phyloP scores from a whole-genome alignment of 768 basidiomycete species.

The Tulasnella calospora region DNA sequence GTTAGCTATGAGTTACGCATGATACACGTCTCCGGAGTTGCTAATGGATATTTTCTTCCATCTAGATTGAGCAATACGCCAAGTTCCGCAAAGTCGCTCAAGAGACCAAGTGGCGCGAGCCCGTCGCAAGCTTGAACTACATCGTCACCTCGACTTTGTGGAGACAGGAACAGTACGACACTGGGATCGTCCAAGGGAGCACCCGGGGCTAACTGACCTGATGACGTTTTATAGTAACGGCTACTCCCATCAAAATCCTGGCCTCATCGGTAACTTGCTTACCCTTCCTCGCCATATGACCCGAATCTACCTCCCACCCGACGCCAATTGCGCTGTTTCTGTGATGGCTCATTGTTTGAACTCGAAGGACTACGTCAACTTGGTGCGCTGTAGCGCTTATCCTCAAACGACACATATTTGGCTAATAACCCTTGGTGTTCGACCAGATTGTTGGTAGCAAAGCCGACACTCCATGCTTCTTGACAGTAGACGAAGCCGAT shows the following conservation, averaged over 20 bases:
- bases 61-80: constrained; percentile 67
- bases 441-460: constrained; percentile 75
- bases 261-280: constrained; percentile 82
- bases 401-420: background rate
- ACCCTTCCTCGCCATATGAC: constrained; percentile 65
- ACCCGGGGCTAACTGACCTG: background rate
- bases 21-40: background rate
- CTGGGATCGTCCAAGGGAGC: background rate
- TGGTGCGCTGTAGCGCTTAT: constrained; percentile 34
- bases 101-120: constrained; percentile 69
- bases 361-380: constrained; percentile 79
- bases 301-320: constrained; percentile 82
- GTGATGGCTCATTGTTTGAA: constrained; percentile 79
- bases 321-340: constrained; percentile 79
- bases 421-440: background rate
- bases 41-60: background rate
- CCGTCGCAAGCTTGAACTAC: constrained; percentile 71
- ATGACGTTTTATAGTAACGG: constrained; percentile 20
- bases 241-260: constrained; percentile 48
- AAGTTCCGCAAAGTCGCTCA: constrained; percentile 79
- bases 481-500: constrained; percentile 70
- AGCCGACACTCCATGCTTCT: constrained; percentile 73
- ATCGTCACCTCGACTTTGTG: constrained; percentile 86
- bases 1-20: constrained; percentile 31
- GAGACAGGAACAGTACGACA: constrained; percentile 55